Evolutionary conservation across 176 grass and related monocot species (phyloP), one percentile per base, ranked within the genome.

Genomic region (Tillandsia fasciculata): DNA sequence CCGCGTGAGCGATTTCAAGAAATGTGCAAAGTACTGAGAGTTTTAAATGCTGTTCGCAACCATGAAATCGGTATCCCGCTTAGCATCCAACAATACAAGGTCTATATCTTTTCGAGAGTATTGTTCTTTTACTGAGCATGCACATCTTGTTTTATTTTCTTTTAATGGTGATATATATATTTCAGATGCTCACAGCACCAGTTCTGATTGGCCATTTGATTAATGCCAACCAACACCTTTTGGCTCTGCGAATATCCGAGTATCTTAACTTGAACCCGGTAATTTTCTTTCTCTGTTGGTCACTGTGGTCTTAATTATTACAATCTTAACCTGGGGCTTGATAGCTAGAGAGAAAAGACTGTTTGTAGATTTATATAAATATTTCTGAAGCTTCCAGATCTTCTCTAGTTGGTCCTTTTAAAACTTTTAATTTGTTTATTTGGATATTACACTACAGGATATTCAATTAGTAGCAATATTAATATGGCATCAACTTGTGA

Each of bases 11-110:
- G 78, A 24, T 87, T 97, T 70, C 89, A 90, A 89, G 93, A 97
- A 78, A 92, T 83, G 86, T 97, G 93, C 82, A 97, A 97, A 78
- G 87, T 67, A n/a, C 61, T 97, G 58, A 73, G 93, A 12, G 93
- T 97, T 74, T 48, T 97, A 69, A 97, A 97, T 87, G 79, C 84
- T 84, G 84, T 97, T 77, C 89, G 74, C 29, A 79, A 85, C 69
- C 85, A 76, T 77, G 84, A 85, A 64, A 90, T 97, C 72, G 93
- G 93, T 26, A 92, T 92, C 79, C 89, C 93, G 17, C 84, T 97
- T 72, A 92, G 86, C 65, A 90, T 97, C 75, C 77, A 83, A 58
- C 93, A 97, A 58, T 97, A 92, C 77, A 91, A 87, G 89, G 93
- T 97, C 56, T 70, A 71, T 71, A 33, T 71, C 65, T 53, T 77